Evolutionary conservation across 108 stramenopile genomes (phyloP), one percentile per base, ranked within the genome.

Genomic region (Cyclotella baltica): DNA sequence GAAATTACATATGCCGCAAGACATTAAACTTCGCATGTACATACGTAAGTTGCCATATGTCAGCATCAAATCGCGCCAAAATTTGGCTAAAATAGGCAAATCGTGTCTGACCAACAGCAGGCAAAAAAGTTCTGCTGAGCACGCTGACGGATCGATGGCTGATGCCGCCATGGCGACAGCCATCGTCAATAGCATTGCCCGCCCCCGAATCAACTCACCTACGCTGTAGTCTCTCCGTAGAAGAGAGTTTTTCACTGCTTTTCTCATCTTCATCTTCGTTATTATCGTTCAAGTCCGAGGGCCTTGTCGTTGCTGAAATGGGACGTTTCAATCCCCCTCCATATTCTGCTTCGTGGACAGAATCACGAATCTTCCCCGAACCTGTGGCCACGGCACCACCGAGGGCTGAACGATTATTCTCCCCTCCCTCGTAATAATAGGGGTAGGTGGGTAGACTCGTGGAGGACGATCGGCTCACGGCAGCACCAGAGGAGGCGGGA

Each of bases 211-310:
- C 4, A 31, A 68, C 80, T 81, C 38, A 81, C 80, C 80, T 81
- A 23, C 80, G 67, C 35, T 74, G 61, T 34, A 81, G 62, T 52
- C 80, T 67, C 22, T 81, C 80, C 11, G 80, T 74, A 31, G 80
- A 81, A 6, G 80, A 81, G 31, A 72, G 73, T 59, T 75, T 70
- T 29, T 52, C 70, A 33, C 62, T 58, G 58, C 35, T 36, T 20
- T 52, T 73, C 35, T 75, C 68, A 11, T 30, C 3, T 27, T 64
- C 59, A 0, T 74, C 53, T 40, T 46, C 33, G 0, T 43, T 13
- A 43, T 43, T 13, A 43, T 11, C 40, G 13, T 43, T 43, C n/a
- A n/a, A n/a, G n/a, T n/a, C n/a, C n/a, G n/a, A n/a, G n/a, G n/a
- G n/a, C n/a, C n/a, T n/a, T n/a, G n/a, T n/a, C n/a, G n/a, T n/a